phyloP scores from a whole-genome alignment of 345 rosid species.

The Eutrema heterophyllum region DNA sequence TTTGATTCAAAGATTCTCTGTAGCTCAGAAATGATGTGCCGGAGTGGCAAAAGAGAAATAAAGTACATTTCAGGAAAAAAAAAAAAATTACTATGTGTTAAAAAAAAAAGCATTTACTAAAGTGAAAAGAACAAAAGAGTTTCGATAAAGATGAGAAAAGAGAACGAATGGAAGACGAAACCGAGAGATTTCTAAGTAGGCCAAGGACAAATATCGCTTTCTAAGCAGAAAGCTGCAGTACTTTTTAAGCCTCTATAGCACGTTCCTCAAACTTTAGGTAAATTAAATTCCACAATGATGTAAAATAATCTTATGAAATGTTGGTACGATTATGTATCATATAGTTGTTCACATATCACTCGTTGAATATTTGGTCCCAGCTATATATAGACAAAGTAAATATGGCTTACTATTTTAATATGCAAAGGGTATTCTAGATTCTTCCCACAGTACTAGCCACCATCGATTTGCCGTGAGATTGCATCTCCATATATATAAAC shows the following conservation, averaged over 20 bases:
- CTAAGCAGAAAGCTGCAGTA: constrained; percentile 18
- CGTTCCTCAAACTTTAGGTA: constrained; percentile 5
- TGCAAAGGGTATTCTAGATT: constrained; percentile 1
- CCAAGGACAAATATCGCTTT: constrained; percentile 13
- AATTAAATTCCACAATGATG: neutral
- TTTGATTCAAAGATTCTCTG: no score
- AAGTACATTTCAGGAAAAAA: neutral
- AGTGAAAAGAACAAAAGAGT: neutral
- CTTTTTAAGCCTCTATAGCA: constrained; percentile 1
- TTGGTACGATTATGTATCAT: constrained; percentile 22
- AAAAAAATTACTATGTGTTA: no score
- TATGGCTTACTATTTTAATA: neutral
- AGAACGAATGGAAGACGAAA: constrained; percentile 10
- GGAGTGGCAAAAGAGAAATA: no score
- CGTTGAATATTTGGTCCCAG: constrained; percentile 12
- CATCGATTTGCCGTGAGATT: neutral
- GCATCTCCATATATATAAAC: neutral
- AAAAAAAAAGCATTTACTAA: neutral
- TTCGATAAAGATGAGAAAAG: constrained; percentile 6
- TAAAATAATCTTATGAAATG: constrained; percentile 11
- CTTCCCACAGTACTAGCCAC: neutral
- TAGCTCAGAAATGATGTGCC: no score
- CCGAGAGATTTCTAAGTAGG: constrained; percentile 6
- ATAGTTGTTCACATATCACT: constrained; percentile 19
- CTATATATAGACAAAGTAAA: constrained; percentile 2